Percentiles rank a stretch among this genome's conserved stretches.
Conservation (phyloP, 2,329 filamentous ascomycete species). For the Trichoderma cornu-damae region DNA sequence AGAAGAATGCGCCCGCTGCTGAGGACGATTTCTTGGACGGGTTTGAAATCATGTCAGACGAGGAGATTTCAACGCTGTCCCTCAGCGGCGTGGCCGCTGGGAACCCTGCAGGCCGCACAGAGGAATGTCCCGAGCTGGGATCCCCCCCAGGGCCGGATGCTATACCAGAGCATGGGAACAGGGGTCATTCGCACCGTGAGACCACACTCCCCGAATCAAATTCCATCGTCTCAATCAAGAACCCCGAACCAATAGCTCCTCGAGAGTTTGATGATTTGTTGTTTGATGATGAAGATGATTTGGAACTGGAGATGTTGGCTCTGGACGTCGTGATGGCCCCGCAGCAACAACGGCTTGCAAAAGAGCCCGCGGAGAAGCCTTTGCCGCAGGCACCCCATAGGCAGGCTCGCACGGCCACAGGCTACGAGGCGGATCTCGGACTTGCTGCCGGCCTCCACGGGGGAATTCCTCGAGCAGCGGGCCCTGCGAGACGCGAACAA, state of each 20-base stretch:
- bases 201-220: not conserved
- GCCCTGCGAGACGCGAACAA: not conserved
- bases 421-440: conserved; percentile 5
- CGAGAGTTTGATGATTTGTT: conserved; percentile 22
- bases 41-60: not conserved
- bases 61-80: not conserved
- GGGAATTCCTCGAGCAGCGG: not conserved
- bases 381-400: not conserved
- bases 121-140: not conserved
- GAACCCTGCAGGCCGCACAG: not conserved
- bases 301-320: conserved; percentile 26
- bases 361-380: not conserved
- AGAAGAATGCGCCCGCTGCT: not conserved
- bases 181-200: not conserved
- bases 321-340: conserved; percentile 21
- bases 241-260: not conserved
- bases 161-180: not conserved
- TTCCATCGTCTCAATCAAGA: not conserved
- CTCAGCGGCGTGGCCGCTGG: not conserved
- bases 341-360: not conserved
- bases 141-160: not conserved
- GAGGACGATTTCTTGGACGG: not conserved
- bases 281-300: conserved; percentile 26
- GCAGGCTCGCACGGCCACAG: not conserved
- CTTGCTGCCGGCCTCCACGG: not conserved